Evolutionary conservation across 257 asterid genomes (phyloP), one percentile per base, ranked within the genome.

Genomic region (Penstemon eatonii): DNA sequence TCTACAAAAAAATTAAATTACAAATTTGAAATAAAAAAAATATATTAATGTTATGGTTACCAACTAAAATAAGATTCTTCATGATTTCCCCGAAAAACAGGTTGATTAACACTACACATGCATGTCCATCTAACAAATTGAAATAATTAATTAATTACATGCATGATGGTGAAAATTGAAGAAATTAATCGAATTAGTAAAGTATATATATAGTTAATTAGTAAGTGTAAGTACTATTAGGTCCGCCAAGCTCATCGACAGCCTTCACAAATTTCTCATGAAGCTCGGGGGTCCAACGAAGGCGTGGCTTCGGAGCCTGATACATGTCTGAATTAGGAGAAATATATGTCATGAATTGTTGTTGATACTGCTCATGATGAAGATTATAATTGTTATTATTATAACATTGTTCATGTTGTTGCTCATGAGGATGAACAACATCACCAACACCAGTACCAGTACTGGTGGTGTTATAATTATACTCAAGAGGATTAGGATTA

Each of bases 231-330:
- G 0, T 7, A 84, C 90, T 82, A 60, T 85, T 84, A 36, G 86
- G 87, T 81, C 89, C 91, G 19, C 91, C 91, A 39, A 85, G 91
- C 75, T 85, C 83, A 7, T 73, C 63, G 13, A 85, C 82, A 0
- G 87, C 91, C 2, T 85, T 86, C 7, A 85, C 78, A 43, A 85
- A 85, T 33, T 84, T 71, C 63, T 83, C 87, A 38, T 85, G 91
- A 5, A 85, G 89, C 76, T 85, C 91, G 8, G 72, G 77, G 8
- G 89, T 83, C 91, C 91, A 85, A 10, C 85, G 81, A 72, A 85
- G 91, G 7, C 91, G 86, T 7, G 89, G 91, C 72, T 81, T 79
- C 5, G 86, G 77, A 56, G 60, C 40, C 40, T 18, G 9, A 6
- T 2, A 25, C 19, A 3, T 0, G 4, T 55, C 60, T 3, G 60